These are phyloP conservation scores for Fragaria vesca DNA, from an alignment of 306 rosid species.

Conservation along the genomic window DNA sequence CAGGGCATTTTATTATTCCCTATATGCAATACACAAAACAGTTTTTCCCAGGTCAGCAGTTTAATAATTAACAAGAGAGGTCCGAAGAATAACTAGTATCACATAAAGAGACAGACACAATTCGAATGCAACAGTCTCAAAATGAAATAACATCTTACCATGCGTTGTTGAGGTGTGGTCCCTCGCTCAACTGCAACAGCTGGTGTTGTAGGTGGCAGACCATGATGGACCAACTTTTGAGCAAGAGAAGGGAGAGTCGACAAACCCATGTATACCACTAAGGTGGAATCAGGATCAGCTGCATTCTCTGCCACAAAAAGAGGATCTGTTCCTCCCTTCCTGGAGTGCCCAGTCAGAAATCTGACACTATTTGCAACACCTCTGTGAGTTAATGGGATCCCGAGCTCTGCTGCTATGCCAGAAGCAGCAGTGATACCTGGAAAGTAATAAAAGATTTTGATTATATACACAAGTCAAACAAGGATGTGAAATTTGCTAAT, in stretches of 20 bases:
- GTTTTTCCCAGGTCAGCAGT: not conserved
- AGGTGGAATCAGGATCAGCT: slow-evolving; percentile 80
- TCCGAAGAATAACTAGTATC: not conserved
- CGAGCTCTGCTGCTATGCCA: slow-evolving; percentile 88
- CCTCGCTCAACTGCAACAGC: slow-evolving; percentile 95
- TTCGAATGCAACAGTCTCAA: not conserved
- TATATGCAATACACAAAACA: not conserved
- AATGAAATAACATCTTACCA: slow-evolving; percentile 34
- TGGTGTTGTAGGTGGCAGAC: slow-evolving; percentile 74
- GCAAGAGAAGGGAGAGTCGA: slow-evolving; percentile 92
- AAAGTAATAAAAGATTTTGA: slow-evolving; percentile 15
- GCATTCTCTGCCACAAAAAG: slow-evolving; percentile 88
- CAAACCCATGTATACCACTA: slow-evolving; percentile 94
- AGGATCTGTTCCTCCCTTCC: slow-evolving; percentile 92
- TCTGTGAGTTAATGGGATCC: slow-evolving; percentile 88
- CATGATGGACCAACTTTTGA: slow-evolving; percentile 70
- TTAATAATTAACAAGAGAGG: not conserved
- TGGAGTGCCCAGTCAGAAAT: slow-evolving; percentile 91
- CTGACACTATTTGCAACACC: slow-evolving; percentile 80
- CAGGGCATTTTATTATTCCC: not conserved
- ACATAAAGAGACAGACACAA: not conserved
- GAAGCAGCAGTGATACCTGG: slow-evolving; percentile 96
- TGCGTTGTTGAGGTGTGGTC: slow-evolving; percentile 84
- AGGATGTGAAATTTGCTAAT: not conserved
- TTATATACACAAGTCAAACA: not conserved